Evolutionary conservation across 208 protist genomes (phyloP), one percentile per base, ranked within the genome.

Genomic region (Naegleria fowleri): DNA sequence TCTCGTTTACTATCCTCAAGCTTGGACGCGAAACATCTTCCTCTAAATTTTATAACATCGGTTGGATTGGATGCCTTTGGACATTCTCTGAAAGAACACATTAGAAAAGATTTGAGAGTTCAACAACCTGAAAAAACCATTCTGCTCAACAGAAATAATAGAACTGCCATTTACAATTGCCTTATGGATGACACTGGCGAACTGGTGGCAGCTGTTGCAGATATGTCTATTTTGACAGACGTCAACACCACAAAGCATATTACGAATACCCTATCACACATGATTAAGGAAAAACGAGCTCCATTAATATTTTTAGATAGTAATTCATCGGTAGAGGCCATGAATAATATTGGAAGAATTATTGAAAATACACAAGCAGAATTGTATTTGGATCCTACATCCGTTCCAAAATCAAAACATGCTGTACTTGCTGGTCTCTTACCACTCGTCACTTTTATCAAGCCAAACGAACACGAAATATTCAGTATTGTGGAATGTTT

Each of bases 391-490:
- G 83, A 87, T 9, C 83, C 83, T 22, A 87, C 83, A 48, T 36
- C 16, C 38, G 29, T 87, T 87, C 16, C 41, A 16, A 52, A 88
- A 38, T 58, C 36, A 29, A 36, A n/a, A 22, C 39, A 88, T 38
- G 9, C 41, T 39, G n/a, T 88, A 38, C 29, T 39, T 29, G 0
- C 43, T 7, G 41, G 41, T 6, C 15, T 25, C 19, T 43, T 88
- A 38, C 5, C 9, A n/a, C 19, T 5, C 3, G 55, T 88, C 43
- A 55, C 39, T 38, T 88, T 33, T 38, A 58, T 88, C 16, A 88
- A 88, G 55, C 84, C 84, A 58, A 88, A 88, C 36, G 41, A 88
- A 36, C 36, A 88, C 38, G 84, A 88, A 55, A 39, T 88, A 58
- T 88, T 58, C 5, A 39, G 7, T 13, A 88, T 88, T 36, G 43